Percentiles rank a stretch among this genome's conserved stretches.
phyloP scores from a whole-genome alignment of 257 asterid genomes.

The Prunella vulgaris region DNA sequence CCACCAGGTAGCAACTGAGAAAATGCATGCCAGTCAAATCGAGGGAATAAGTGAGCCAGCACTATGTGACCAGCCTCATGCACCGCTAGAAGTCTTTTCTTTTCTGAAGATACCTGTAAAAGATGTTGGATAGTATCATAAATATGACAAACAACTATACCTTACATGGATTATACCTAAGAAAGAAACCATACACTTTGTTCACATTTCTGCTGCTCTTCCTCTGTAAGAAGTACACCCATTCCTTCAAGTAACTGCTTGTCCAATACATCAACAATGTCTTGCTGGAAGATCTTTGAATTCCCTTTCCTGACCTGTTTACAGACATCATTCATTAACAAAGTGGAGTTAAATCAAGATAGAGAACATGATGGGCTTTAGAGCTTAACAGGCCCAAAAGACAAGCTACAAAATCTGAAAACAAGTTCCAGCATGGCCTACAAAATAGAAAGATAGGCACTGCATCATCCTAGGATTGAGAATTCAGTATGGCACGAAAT shows the following conservation, averaged over 20 bases:
- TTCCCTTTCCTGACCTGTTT: slow-evolving; percentile 86
- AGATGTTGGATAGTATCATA: slow-evolving; percentile 13
- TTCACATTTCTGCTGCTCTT: slow-evolving; percentile 92
- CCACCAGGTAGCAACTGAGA: slow-evolving; percentile 99
- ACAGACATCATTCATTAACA: slow-evolving; percentile 9
- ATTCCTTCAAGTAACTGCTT: slow-evolving; percentile 98
- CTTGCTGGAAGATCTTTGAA: slow-evolving; percentile 77
- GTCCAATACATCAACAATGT: slow-evolving; percentile 87
- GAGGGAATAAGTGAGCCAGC: slow-evolving; percentile 93
- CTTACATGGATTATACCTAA: slow-evolving; percentile 4
- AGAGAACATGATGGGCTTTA: background rate
- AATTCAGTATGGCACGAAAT: background rate
- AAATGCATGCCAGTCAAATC: slow-evolving; percentile 98
- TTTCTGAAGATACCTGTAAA: slow-evolving; percentile 67
- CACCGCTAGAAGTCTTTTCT: slow-evolving; percentile 80
- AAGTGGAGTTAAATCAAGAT: slow-evolving; percentile 5
- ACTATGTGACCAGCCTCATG: slow-evolving; percentile 99
- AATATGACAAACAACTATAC: slow-evolving; percentile 8
- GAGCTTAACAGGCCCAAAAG: background rate
- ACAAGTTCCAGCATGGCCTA: background rate
- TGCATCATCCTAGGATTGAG: slow-evolving; percentile 1
- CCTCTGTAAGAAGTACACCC: slow-evolving; percentile 99
- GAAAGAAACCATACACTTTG: slow-evolving; percentile 56
- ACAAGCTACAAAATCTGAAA: background rate
- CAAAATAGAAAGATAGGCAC: background rate